phyloP scores from a whole-genome alignment of 2,329 filamentous ascomycete genomes.

The Talaromyces marneffei region DNA sequence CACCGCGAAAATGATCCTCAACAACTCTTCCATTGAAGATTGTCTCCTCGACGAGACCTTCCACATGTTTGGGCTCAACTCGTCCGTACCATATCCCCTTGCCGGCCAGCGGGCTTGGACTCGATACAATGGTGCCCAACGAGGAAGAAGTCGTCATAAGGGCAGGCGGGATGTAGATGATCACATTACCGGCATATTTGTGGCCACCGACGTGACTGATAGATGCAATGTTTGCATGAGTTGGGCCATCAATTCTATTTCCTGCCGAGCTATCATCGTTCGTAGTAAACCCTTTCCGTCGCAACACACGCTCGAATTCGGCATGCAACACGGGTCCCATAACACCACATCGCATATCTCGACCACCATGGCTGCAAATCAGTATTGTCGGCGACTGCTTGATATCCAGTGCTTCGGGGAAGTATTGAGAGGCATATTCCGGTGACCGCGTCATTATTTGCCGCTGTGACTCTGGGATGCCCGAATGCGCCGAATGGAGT shows the following conservation, averaged over 20 bases:
- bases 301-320: slow-evolving; percentile 57
- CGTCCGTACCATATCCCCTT: slow-evolving; percentile 75
- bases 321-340: slow-evolving; percentile 66
- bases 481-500: slow-evolving; percentile 30
- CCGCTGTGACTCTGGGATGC: slow-evolving; percentile 22
- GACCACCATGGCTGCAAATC: slow-evolving; percentile 78
- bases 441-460: slow-evolving; percentile 43
- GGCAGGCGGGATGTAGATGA: slow-evolving; percentile 61
- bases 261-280: slow-evolving; percentile 14
- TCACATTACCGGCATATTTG: slow-evolving; percentile 90
- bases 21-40: slow-evolving; percentile 82
- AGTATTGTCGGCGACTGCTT: slow-evolving; percentile 57
- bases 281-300: slow-evolving; percentile 26
- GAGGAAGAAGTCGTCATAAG: slow-evolving; percentile 21
- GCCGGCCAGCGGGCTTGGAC: slow-evolving; percentile 30
- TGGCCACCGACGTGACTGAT: slow-evolving; percentile 89
- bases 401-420: slow-evolving; percentile 60
- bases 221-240: slow-evolving; percentile 36
- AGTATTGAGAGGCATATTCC: slow-evolving; percentile 38
- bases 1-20: slow-evolving; percentile 73
- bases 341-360: slow-evolving; percentile 76
- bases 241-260: slow-evolving; percentile 23
- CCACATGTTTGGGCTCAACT: slow-evolving; percentile 76
- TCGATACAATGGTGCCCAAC: neutral
- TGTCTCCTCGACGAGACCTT: slow-evolving; percentile 82